Evolutionary conservation across 1,284 basidiomycete species (phyloP).

Genomic region (Microbotryum intermedium): DNA sequence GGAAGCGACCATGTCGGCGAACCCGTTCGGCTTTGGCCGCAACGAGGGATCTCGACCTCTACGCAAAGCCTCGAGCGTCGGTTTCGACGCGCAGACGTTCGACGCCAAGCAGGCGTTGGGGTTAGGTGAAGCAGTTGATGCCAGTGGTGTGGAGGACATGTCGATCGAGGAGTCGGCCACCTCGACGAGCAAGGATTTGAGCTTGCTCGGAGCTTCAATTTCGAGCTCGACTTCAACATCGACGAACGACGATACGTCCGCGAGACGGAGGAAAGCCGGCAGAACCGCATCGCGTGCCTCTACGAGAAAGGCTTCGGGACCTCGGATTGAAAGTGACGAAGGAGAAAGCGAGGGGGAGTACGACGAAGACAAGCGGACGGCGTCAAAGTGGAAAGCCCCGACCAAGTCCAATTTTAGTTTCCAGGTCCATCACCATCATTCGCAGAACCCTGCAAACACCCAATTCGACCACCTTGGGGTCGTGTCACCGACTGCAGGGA

Average conservation of each 20-base stretch:
- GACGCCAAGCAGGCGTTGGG: slow-evolving; percentile 14
- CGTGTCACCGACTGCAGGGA: background rate
- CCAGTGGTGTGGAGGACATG: too few relatives aligned
- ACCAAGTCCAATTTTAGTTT: slow-evolving; percentile 22
- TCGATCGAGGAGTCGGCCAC: background rate
- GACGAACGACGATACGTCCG: background rate
- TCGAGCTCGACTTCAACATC: background rate
- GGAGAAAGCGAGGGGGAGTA: background rate
- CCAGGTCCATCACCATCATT: slow-evolving; percentile 30
- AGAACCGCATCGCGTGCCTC: background rate
- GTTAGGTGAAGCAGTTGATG: slow-evolving; percentile 3
- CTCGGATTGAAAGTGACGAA: slow-evolving; percentile 5
- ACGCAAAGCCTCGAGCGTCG: background rate
- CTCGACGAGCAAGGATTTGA: background rate
- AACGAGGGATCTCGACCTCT: background rate
- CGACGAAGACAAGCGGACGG: background rate
- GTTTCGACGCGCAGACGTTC: slow-evolving; percentile 12
- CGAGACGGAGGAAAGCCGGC: background rate
- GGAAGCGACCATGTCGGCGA: slow-evolving; percentile 3
- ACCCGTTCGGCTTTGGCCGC: slow-evolving; percentile 8
- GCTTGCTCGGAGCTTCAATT: background rate
- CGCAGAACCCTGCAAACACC: background rate
- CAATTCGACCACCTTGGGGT: too few relatives aligned
- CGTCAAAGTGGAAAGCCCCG: background rate
- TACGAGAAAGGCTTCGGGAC: background rate